Percentiles rank a stretch among this genome's conserved stretches.
Evolutionary conservation across 2,329 filamentous ascomycete genomes (phyloP).

Genomic region (Chaetothyriales sp.): DNA sequence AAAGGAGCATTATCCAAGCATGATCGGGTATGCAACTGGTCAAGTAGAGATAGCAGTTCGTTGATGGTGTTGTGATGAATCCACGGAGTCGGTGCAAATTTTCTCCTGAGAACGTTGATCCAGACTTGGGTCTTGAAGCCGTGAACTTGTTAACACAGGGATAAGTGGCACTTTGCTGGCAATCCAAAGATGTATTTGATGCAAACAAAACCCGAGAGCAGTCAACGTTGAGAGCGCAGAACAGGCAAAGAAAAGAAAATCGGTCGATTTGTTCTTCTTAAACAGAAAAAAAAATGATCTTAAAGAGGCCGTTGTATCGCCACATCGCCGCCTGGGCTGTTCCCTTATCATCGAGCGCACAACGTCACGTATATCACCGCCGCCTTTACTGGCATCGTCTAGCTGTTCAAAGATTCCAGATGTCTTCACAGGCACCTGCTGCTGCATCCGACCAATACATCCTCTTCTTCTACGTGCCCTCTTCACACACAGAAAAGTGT

Average conservation of each 20-base stretch:
- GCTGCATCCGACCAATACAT: slow-evolving; percentile 19
- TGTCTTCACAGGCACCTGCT: not conserved
- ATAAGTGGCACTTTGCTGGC: not conserved
- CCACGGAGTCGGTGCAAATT: not conserved
- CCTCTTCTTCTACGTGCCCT: slow-evolving; percentile 31
- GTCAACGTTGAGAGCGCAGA: not conserved
- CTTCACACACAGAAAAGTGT: slow-evolving; percentile 24
- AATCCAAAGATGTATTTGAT: not conserved
- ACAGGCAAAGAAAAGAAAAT: not conserved
- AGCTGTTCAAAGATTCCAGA: not conserved
- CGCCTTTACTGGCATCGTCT: not conserved
- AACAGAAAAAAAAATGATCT: not conserved
- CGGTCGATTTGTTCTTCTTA: not conserved
- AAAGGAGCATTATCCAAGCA: not conserved
- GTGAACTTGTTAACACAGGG: too few relatives aligned
- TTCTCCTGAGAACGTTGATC: not conserved
- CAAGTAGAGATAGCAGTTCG: not conserved
- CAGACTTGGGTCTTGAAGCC: too few relatives aligned
- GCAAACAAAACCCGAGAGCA: not conserved
- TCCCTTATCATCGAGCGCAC: too few relatives aligned
- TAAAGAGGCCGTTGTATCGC: not conserved
- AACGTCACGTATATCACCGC: too few relatives aligned
- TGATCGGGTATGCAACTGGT: not conserved
- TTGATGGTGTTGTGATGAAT: not conserved
- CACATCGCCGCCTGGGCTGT: not conserved